Base-by-base conservation (phyloP, 352 stramenopile genomes). In the Globisporangium megalacanthum region DNA sequence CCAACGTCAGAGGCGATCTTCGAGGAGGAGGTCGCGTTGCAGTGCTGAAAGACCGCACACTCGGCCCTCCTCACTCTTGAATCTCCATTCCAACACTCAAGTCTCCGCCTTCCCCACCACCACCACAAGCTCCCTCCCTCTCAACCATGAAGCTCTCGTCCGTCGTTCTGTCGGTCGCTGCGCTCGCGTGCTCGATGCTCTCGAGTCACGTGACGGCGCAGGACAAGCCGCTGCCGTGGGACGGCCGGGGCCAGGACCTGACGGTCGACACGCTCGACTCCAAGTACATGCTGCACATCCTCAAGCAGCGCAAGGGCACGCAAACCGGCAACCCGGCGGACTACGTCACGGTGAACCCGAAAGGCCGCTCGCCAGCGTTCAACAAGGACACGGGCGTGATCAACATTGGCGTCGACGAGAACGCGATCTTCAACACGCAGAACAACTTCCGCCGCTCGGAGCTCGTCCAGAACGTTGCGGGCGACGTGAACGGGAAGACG, bases 271-370 rank as follows among this genome's bases (percentile, higher is more conserved):
- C 74, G 52, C 73, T 87, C 42, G 68, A 57, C 37, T 58, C 66
- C 60, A 77, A 89, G 64, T 87, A 78, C 66, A 55, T 78, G 73
- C 73, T 72, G 31, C 79, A 89, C 56, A 89, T 89, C 62, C 62
- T 89, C 31, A 83, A 65, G 65, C 70, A 77, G 66, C 79, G 76
- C 49, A 70, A 85, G 56, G 71, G 68, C 52, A 62, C 57, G 51
- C 70, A 58, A 41, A 62, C 61, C 22, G 70, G 64, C 48, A 61
- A 85, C 53, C 62, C 69, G 11, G 65, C 73, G 20, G 61, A 88
- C 66, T 89, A 77, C 65, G 69, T 82, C 7, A 73, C 73, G n/a
- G 56, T 89, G 53, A 50, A 68, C 31, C 59, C 64, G 9, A 64
- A 64, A 5, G 79, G 68, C 49, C 79, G 79, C 48, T 78, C 67